phyloP scores from a whole-genome alignment of 371 early-diverging fungal genomes.

The Saksenaea vasiformis region DNA sequence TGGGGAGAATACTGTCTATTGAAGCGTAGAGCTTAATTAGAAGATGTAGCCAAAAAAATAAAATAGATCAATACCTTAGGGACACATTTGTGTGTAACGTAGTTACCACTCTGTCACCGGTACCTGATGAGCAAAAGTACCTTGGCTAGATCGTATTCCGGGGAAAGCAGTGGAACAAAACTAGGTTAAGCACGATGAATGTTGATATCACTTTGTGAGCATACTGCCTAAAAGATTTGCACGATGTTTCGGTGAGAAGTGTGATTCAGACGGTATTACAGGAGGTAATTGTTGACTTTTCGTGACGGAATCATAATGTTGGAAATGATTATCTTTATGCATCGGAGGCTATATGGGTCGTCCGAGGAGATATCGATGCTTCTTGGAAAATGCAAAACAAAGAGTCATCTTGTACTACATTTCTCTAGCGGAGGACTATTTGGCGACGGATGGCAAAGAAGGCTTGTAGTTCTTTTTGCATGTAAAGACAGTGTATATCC shows the following conservation, averaged over 20 bases:
- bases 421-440: conserved; percentile 82
- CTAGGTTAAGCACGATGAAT: no score
- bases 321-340: conserved; percentile 2
- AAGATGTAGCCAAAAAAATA: background rate
- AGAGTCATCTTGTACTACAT: background rate
- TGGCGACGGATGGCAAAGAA: conserved; percentile 93
- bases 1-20: conserved; percentile 74
- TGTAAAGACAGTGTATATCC: conserved; percentile 81
- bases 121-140: no score
- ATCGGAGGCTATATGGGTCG: no score
- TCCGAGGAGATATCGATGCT: background rate
- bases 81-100: background rate
- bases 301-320: background rate
- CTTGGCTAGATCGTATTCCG: no score
- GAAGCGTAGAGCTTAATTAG: conserved; percentile 27
- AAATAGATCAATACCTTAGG: background rate
- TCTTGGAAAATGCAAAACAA: background rate
- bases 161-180: no score
- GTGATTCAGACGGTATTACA: conserved; percentile 96
- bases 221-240: conserved; percentile 90
- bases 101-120: no score
- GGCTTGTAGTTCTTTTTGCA: conserved; percentile 93
- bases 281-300: conserved; percentile 71
- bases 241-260: conserved; percentile 99
- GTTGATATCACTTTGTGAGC: no score